A percentile compares a stretch with the other conserved stretches of the same genome.
Evolutionary conservation across 164 flowering plant species (phyloP).

Genomic region (Pachysandra terminalis): DNA sequence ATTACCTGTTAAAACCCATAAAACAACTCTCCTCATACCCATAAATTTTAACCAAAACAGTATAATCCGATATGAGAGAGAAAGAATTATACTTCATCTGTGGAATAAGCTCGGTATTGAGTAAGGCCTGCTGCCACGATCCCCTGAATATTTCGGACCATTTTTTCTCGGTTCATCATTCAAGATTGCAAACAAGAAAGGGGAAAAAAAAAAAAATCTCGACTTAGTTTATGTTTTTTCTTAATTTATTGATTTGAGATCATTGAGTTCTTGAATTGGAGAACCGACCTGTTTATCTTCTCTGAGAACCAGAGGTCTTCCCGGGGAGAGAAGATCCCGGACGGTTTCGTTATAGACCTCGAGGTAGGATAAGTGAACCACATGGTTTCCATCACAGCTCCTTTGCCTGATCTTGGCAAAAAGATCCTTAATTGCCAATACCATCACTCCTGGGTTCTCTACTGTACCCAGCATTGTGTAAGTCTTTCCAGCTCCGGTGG

Average conservation of each 20-base stretch:
- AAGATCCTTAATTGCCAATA: constrained; percentile 88
- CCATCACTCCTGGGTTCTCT: constrained; percentile 95
- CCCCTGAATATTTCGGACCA: constrained; percentile 45
- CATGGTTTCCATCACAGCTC: constrained; percentile 84
- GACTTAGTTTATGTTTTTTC: neutral
- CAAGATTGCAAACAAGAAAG: neutral
- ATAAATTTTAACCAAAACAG: neutral
- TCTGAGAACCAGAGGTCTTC: constrained; percentile 87
- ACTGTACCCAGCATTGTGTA: constrained; percentile 92
- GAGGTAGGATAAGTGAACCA: constrained; percentile 89
- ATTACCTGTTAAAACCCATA: constrained; percentile 55
- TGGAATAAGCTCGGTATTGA: constrained; percentile 87
- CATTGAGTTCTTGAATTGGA: neutral
- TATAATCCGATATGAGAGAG: neutral
- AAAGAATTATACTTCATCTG: constrained; percentile 66
- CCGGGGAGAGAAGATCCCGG: constrained; percentile 86
- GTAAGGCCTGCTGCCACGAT: constrained; percentile 90
- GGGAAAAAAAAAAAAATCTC: too few relatives aligned
- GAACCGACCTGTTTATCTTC: constrained; percentile 84
- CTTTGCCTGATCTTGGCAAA: constrained; percentile 76
- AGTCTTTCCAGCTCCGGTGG: constrained; percentile 97
- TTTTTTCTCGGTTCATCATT: neutral
- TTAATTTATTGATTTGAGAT: too few relatives aligned
- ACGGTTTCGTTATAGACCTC: constrained; percentile 96
- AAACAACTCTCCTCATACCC: neutral